Evolutionary conservation across 2,329 filamentous ascomycete genomes (phyloP).

Genomic region (Zymoseptoria crescenta): DNA sequence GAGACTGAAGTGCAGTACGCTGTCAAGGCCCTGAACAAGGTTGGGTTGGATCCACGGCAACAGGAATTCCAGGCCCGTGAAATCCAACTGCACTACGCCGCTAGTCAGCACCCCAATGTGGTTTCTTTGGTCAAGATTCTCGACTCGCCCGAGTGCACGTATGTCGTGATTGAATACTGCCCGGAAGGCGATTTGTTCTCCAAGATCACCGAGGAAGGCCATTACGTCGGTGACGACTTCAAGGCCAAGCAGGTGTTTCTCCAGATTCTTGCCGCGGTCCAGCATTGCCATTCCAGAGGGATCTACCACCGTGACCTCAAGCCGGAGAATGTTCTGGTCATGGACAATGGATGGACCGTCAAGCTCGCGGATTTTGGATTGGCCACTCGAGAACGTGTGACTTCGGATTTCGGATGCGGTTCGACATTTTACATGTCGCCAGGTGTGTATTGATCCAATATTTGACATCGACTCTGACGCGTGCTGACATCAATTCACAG

Average conservation of each 20-base stretch:
- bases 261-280: slow-evolving; percentile 92
- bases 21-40: slow-evolving; percentile 93
- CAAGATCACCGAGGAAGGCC: slow-evolving; percentile 92
- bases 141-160: slow-evolving; percentile 85
- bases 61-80: slow-evolving; percentile 86
- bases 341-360: slow-evolving; percentile 77
- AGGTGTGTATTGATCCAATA: slow-evolving; percentile 51
- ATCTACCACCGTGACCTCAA: slow-evolving; percentile 98
- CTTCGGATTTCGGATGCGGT: slow-evolving; percentile 92
- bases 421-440: slow-evolving; percentile 99
- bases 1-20: slow-evolving; percentile 77
- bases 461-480: slow-evolving; percentile 5
- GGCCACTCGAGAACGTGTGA: slow-evolving; percentile 73
- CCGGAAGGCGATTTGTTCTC: slow-evolving; percentile 94
- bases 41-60: slow-evolving; percentile 81
- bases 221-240: slow-evolving; percentile 86
- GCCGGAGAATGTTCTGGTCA: slow-evolving; percentile 94
- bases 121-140: slow-evolving; percentile 91
- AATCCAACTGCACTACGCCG: slow-evolving; percentile 82
- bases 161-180: slow-evolving; percentile 94
- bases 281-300: slow-evolving; percentile 84
- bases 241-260: slow-evolving; percentile 83
- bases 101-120: slow-evolving; percentile 84
- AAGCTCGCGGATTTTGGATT: slow-evolving; percentile 97
- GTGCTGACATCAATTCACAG: slow-evolving; percentile 42